Conservation (phyloP, 2,329 filamentous ascomycete species). For the Dactylellina cionopaga region DNA sequence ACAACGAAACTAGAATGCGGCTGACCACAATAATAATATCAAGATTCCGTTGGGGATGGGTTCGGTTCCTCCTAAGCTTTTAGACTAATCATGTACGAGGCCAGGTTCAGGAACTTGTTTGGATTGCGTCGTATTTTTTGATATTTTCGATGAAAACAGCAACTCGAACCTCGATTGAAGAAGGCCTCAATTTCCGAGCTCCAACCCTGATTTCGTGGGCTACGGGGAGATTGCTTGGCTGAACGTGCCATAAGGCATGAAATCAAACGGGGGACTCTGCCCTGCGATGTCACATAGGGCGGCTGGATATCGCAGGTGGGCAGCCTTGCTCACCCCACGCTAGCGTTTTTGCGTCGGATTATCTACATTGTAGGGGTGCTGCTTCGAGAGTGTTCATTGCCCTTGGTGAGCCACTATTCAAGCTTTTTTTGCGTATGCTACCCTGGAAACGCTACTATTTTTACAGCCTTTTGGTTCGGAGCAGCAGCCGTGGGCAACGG, state of each 20-base stretch:
- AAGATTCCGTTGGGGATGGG: too few species aligned
- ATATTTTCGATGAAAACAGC: constrained; percentile 19
- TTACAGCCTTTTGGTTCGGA: constrained; percentile 36
- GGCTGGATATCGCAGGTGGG: constrained; percentile 51
- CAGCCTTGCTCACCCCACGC: constrained; percentile 40
- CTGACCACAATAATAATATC: constrained; percentile 4
- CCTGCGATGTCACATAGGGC: constrained; percentile 50
- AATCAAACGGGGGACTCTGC: constrained; percentile 21
- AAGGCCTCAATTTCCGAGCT: constrained; percentile 29
- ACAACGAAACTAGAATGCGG: too few species aligned
- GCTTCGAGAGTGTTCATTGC: constrained; percentile 40
- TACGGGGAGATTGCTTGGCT: constrained; percentile 15
- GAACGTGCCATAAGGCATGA: constrained; percentile 6
- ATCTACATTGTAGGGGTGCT: constrained; percentile 2
- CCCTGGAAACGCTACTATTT: constrained; percentile 44
- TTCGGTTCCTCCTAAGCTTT: too few species aligned
- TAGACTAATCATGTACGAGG: too few species aligned
- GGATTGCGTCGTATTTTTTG: constrained; percentile 5
- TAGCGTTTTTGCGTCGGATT: constrained; percentile 14
- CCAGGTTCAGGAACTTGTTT: too few species aligned
- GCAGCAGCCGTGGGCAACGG: constrained; percentile 16
- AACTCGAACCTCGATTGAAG: constrained; percentile 25
- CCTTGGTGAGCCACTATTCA: constrained; percentile 30
- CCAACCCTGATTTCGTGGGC: constrained; percentile 9
- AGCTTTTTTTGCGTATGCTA: constrained; percentile 40